Evolutionary conservation across 441 rosid species (phyloP), one percentile per base, ranked within the genome.

Genomic region (Biscutella auriculata): DNA sequence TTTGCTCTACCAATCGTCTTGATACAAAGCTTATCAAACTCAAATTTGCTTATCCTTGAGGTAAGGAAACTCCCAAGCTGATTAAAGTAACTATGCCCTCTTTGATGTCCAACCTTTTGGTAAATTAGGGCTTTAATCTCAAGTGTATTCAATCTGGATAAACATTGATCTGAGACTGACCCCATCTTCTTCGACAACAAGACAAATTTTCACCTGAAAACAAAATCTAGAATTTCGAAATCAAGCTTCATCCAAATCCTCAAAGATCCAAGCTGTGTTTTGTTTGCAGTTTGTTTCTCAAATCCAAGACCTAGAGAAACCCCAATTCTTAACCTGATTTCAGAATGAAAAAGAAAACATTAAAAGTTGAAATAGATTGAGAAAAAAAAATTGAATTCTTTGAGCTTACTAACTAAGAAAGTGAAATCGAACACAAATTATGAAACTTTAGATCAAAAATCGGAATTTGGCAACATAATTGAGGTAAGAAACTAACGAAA

Each of bases 41-140:
- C 90, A 0, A 57, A 63, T 68, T 88, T 92, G 72, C 74, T 72
- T 17, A 79, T 71, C 70, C 77, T 79, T 29, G 68, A 70, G 75
- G 71, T 55, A 60, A 88, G 82, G 71, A 84, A 73, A 37, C 74
- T 79, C 6, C 76, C 74, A 10, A 92, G 86, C 59, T 74, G 88
- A 62, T 80, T 74, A 46, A 92, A 92, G 78, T 88, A 92, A 53
- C 29, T 77, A 27, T 77, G 75, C 0, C 92, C 88, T 76, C 89
- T 82, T 14, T 67, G 79, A 53, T 72, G 82, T 43, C 98, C 97
- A 16, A 92, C 72, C 71, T 73, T 85, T 47, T 37, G 65, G 47
- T 42, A 63, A 25, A 69, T 35, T 3, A 51, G 60, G 16, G 65
- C 23, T 57, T 57, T 69, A 1, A 57, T 45, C 65, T 57, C 68